Conservation (phyloP, 306 rosid genomes). For the Citrullus mucosospermus region DNA sequence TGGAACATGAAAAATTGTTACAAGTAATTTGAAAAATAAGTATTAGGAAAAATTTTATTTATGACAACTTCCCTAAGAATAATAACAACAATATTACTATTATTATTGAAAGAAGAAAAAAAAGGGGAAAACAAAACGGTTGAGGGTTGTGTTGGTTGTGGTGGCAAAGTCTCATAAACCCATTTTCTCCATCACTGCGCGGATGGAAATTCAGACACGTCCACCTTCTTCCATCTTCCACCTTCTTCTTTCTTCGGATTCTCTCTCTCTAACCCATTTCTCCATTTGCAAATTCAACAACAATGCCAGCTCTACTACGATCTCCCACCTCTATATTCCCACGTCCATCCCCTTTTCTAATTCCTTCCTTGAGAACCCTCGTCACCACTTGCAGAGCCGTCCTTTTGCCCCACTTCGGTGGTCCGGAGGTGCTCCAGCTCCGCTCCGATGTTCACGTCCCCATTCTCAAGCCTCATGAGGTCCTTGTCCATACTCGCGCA, state of each 20-base stretch:
- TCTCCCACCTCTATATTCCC: background rate
- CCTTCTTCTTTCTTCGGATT: background rate
- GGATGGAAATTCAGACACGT: constrained; percentile 64
- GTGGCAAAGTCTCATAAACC: background rate
- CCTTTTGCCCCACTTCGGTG: constrained; percentile 62
- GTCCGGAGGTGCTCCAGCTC: constrained; percentile 55
- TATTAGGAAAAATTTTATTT: too few relatives aligned
- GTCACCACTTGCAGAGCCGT: constrained; percentile 61
- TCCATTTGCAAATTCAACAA: background rate
- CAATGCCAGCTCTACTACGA: constrained; percentile 26
- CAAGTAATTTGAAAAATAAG: too few relatives aligned
- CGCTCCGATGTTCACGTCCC: constrained; percentile 40
- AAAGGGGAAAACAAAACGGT: background rate
- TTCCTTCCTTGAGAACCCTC: constrained; percentile 15
- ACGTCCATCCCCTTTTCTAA: background rate
- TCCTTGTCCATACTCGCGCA: constrained; percentile 53
- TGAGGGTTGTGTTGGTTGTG: background rate
- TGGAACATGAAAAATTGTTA: too few relatives aligned
- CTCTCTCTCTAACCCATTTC: too few relatives aligned
- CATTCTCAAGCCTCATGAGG: constrained; percentile 42
- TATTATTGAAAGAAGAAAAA: too few relatives aligned
- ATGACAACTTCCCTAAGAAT: too few relatives aligned
- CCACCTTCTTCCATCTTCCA: background rate
- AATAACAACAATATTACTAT: too few relatives aligned
- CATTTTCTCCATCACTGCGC: background rate